Evolutionary conservation across 345 rosid genomes (phyloP).

Genomic region (Boechera stricta): DNA sequence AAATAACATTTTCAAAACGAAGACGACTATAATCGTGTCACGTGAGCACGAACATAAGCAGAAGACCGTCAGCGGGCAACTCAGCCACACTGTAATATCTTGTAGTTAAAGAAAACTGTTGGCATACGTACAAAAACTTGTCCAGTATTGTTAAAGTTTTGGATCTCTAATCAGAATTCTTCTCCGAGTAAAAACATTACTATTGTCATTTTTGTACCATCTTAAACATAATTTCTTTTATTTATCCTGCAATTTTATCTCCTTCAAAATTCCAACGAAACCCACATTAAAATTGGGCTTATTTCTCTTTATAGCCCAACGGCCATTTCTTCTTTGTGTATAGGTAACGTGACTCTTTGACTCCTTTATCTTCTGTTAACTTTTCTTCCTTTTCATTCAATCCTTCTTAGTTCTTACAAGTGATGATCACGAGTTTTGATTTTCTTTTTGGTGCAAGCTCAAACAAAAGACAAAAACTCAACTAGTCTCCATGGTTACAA

Average conservation of each 20-base stretch:
- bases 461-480: no score
- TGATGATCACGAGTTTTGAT: background rate
- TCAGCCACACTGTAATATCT: constrained; percentile 14
- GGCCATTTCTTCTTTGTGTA: background rate
- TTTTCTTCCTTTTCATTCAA: background rate
- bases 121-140: background rate
- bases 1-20: background rate
- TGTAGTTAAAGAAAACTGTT: background rate
- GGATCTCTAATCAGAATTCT: no score
- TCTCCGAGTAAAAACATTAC: background rate
- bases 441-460: no score
- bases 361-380: background rate
- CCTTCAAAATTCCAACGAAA: background rate
- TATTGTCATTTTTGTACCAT: background rate
- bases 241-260: background rate
- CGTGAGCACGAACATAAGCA: constrained; percentile 5
- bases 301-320: constrained; percentile 13
- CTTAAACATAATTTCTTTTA: background rate
- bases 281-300: constrained; percentile 15
- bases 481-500: no score
- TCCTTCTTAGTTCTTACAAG: background rate
- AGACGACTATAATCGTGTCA: background rate
- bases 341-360: background rate
- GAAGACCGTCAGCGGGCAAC: background rate
- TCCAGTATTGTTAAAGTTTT: background rate